Base-by-base conservation (phyloP, 306 rosid genomes). In the Aeschynomene evenia region DNA sequence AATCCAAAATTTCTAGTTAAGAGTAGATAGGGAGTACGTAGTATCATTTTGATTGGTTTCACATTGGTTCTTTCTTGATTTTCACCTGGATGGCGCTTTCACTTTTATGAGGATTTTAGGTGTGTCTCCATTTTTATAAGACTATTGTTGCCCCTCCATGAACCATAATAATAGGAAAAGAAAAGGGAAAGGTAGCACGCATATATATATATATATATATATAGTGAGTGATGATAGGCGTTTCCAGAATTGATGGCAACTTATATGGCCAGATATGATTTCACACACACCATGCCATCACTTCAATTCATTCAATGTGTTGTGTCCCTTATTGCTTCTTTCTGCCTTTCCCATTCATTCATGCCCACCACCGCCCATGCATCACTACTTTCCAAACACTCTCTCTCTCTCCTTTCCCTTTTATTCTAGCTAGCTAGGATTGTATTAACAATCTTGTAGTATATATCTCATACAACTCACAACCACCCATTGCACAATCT, bases 101-200 rank as follows among this genome's bases (percentile, higher is more conserved):
- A 61, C 80, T 81, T 40, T 73, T 56, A 33, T 73, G 57, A 69
- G 75, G 59, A 54, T 48, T 79, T 75, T 71, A 74, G 78, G 54
- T 7, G 8, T 78, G 81, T 54, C 78, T 74, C 83, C 52, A 78
- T 80, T 78, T 82, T 82, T 36, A n/a, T n/a, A 74, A 58, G 72
- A 75, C 78, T 65, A 69, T 73, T 65, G 77, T 36, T 68, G 36
- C 64, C 66, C 26, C 54, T 62, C 49, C n/a, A 48, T 57, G 29
- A 9, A 11, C 60, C 78, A 52, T 51, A 53, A 72, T 16, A 67
- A 36, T 4, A 29, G 64, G 15, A 70, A 75, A 74, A 80, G 77
- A 49, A 48, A 79, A 51, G 19, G 23, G 20, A 77, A 63, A 69
- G 75, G n/a, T n/a, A n/a, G n/a, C n/a, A n/a, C n/a, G n/a, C n/a